Percentiles rank a stretch among this genome's conserved stretches.
Conservation (phyloP, 768 basidiomycete species). For the Xerocomellus amylosporus region DNA sequence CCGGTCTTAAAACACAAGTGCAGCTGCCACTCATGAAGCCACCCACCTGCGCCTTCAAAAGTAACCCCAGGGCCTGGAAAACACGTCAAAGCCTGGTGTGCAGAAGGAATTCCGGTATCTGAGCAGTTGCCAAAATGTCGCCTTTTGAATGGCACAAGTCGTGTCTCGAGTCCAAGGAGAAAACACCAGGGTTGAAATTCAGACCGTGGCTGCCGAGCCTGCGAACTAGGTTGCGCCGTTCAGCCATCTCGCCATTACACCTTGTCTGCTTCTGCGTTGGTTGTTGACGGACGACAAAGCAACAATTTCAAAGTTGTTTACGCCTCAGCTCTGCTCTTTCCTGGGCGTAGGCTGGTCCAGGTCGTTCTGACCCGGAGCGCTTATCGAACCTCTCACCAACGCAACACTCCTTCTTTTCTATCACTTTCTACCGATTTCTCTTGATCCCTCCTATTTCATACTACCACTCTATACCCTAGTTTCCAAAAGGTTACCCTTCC, state of each 20-base stretch:
- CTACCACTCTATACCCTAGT: conserved; percentile 28
- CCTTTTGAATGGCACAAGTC: not conserved
- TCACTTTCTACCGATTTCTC: conserved; percentile 33
- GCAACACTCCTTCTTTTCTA: conserved; percentile 37
- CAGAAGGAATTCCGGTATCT: too few species aligned
- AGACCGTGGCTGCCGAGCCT: conserved; percentile 38
- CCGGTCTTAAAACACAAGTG: not conserved
- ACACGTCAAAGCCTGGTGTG: not conserved
- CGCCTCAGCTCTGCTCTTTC: conserved; percentile 24
- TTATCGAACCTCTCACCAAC: conserved; percentile 36
- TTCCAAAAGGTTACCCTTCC: conserved; percentile 18
- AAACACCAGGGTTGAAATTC: conserved; percentile 31
- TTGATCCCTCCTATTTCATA: conserved; percentile 24
- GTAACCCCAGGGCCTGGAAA: too few species aligned
- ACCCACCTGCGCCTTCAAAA: not conserved
- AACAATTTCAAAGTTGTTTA: conserved; percentile 25
- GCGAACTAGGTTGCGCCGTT: conserved; percentile 24
- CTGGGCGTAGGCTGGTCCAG: conserved; percentile 33
- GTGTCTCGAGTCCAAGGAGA: not conserved
- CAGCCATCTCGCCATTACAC: conserved; percentile 8
- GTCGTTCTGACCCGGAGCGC: conserved; percentile 33
- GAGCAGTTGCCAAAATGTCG: too few species aligned
- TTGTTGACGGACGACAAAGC: conserved; percentile 35
- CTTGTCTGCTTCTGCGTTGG: conserved; percentile 33
- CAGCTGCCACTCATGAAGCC: not conserved